Evolutionary conservation across 1,284 basidiomycete species (phyloP), one percentile per base, ranked within the genome.

Genomic region (Apiotrichum akiyoshidainum): DNA sequence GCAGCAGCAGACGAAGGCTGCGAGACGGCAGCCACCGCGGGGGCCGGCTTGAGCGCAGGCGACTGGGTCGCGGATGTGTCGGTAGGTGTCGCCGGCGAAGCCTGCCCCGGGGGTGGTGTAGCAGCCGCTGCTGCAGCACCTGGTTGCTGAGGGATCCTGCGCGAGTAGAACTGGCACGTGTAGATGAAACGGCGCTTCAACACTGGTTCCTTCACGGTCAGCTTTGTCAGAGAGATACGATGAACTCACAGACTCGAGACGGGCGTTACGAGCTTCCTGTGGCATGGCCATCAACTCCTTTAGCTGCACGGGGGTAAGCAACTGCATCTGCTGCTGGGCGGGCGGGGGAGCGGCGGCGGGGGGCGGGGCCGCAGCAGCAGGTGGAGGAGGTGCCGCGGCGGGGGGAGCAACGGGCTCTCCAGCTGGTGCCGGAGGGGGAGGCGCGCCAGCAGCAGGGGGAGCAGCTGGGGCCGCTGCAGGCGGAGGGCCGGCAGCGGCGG

Each of bases 141-240:
- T 8, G 52, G 47, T 35, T 57, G 55, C 22, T 46, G 44, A 6
- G 35, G 34, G 12, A 50, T 45, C 11, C 50, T 22, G 17, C 54
- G 57, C 50, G 57, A 56, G 53, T 52, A 63, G 58, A 53, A 63
- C 21, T 49, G 35, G 26, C 31, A 48, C 16, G 53, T 54, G n/a
- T 57, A 33, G 44, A 54, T 37, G 35, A 54, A 54, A 34, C 52
- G 57, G 8, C 44, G 52, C 47, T 49, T 54, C 47, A 46, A 35
- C 7, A 26, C 35, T 1, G 40, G 46, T 17, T 50, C 56, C 53
- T 54, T 17, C 7, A 13, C 7, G 14, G 53, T 54, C 16, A 54
- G 53, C 42, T 11, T 39, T 11, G 9, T 10, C n/a, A 40, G 9
- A 34, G 34, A 13, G 48, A 14, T 44, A 39, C 21, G 2, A 17